Base-by-base conservation (phyloP, 2,329 filamentous ascomycete genomes). In the Trichophyton equinum region DNA sequence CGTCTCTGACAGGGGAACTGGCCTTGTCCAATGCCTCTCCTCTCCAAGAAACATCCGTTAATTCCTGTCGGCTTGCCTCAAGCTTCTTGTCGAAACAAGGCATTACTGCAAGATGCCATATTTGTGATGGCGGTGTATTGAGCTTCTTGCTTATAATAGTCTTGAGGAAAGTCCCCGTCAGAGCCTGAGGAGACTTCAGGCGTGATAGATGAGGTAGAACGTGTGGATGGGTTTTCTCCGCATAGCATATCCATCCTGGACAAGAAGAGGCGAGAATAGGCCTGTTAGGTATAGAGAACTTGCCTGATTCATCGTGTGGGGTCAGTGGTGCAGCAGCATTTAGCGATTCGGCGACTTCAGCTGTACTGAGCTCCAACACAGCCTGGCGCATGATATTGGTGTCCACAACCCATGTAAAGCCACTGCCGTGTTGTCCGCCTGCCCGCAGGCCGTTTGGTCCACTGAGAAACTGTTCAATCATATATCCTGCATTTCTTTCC, bases 1-100 rank as follows among this genome's bases (percentile, higher is more conserved):
- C 91, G 69, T 99, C 94, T 61, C 94, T 82, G 27, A 94, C 81
- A 1, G 80, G 77, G 2, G 69, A 58, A 3, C 66, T 59, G 13
- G 66, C 56, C 70, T 70, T 42, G 65, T 70, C 13, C 75, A 78
- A 59, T 60, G 74, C 77, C 1, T 57, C 36, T 9, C 62, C 59
- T 63, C 69, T 70, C 91, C 91, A 96, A 15, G 84, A 82, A 5
- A 81, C 76, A 70, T 92, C 88, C 0, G 91, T 97, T 44, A 99
- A 82, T 74, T 99, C 94, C 72, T 91, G 87, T 59, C 94, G 85
- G 67, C 91, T 95, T 5, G 94, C 94, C 76, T 99, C 94, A 30
- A 99, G 82, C 74, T 99, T 99, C 79, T 99, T 99, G 74, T 99
- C 94, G 73, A 99, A 97, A 73, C 94, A 99, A 20, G 94, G 94